Base-by-base conservation (phyloP, 2,329 filamentous ascomycete species). In the Davidsoniella australis region DNA sequence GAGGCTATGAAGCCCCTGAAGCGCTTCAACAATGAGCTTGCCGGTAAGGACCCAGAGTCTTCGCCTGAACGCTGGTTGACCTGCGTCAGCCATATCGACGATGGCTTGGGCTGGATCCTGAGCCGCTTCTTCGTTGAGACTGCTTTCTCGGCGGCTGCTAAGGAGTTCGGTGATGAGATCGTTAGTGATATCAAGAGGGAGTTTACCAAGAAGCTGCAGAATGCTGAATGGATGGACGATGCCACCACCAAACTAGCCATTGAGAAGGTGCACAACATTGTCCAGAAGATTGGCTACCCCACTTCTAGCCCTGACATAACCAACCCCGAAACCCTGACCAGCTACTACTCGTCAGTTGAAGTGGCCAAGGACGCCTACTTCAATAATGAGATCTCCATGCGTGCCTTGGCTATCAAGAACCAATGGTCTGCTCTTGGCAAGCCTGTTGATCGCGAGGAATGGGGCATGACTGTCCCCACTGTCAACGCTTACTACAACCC, bases 91-190 rank as follows among this genome's bases (percentile, higher is more conserved):
- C 67, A 71, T 33, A 68, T 80, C 4, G 76, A 82, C 54, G 60
- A 62, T 18, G 71, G 72, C 4, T 60, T 85, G 18, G 73, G 73
- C 2, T 85, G 80, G 79, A 78, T 82, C 45, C 63, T 83, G 14
- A 80, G 78, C 58, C 74, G 78, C 18, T 84, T 85, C 64, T 86
- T 79, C 54, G 69, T 85, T 2, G 73, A 84, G 54, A 75, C 75
- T 45, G 71, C 78, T 1, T 85, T 85, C 57, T 76, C 78, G 0
- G 70, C 78, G 10, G 71, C 76, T 17, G 78, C 78, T 0, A 82
- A 82, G 58, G 63, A 73, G 3, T 73, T 82, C 42, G 79, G 79
- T 14, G 76, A 84, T 51, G 70, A 76, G 48, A 78, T 87, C 55
- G 73, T 85, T n/a, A 72, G 72, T 8, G 77, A 83, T 55, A 80